These are phyloP conservation scores for Citeromyces nyonsensis DNA, from an alignment of 805 yeast genomes.

Conservation along the genomic window DNA sequence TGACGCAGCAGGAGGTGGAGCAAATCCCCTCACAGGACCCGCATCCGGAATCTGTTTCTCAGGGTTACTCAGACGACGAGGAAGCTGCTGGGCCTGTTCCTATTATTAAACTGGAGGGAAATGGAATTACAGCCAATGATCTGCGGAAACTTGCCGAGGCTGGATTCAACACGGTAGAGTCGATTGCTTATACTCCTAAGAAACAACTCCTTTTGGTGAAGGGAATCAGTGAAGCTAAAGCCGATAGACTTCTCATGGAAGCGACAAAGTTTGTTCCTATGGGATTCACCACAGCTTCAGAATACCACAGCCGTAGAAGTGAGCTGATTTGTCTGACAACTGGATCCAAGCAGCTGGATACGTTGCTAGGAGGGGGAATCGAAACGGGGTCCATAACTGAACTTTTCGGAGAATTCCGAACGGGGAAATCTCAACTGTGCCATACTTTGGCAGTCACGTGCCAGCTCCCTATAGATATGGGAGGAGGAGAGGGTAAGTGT, in stretches of 20 bases:
- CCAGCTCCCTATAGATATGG: conserved; percentile 90
- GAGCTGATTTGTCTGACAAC: conserved; percentile 89
- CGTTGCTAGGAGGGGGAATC: conserved; percentile 88
- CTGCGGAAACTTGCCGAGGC: conserved; percentile 66
- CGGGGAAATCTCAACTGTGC: conserved; percentile 94
- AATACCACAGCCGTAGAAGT: conserved; percentile 77
- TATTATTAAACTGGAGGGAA: conserved; percentile 44
- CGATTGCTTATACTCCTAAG: conserved; percentile 87
- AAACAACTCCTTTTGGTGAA: conserved; percentile 62
- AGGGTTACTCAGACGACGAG: conserved; percentile 33
- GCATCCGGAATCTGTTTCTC: conserved; percentile 6
- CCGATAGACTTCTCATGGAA: conserved; percentile 68
- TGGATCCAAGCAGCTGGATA: conserved; percentile 88
- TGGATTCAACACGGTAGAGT: conserved; percentile 81
- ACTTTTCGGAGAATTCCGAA: conserved; percentile 92
- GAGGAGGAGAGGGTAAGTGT: conserved; percentile 98
- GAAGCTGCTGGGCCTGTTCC: conserved; percentile 42
- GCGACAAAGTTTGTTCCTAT: conserved; percentile 82
- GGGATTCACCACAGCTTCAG: conserved; percentile 96
- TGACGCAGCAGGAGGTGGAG: conserved; percentile 3
- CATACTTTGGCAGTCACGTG: conserved; percentile 95
- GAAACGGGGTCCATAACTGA: conserved; percentile 97
- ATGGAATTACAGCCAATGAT: conserved; percentile 75
- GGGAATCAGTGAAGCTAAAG: conserved; percentile 93
- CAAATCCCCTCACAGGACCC: conserved; percentile 1